Evolutionary conservation across 1,284 basidiomycete genomes (phyloP).

Genomic region (Chondrostereum purpureum): DNA sequence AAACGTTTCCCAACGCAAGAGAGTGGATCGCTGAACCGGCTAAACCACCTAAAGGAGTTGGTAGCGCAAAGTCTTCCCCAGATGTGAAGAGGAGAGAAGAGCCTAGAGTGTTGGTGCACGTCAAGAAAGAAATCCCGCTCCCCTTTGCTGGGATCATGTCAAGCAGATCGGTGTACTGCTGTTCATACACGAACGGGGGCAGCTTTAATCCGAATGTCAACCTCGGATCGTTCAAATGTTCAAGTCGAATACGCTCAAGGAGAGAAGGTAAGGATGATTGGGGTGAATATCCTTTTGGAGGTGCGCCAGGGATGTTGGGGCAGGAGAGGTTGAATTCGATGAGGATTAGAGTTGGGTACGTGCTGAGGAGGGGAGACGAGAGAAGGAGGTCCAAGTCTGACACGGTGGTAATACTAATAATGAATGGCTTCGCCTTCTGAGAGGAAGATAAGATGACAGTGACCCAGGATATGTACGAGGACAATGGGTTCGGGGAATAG

Average conservation of each 20-base stretch:
- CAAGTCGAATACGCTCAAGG: conserved; percentile 45
- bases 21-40: conserved; percentile 73
- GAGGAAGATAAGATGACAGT: conserved; percentile 37
- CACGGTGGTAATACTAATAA: conserved; percentile 69
- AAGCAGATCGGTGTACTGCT: conserved; percentile 56
- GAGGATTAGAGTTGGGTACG: conserved; percentile 39
- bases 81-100: conserved; percentile 50
- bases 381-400: conserved; percentile 51
- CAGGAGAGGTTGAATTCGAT: conserved; percentile 78
- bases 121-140: conserved; percentile 49
- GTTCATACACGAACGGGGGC: conserved; percentile 65
- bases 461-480: conserved; percentile 58
- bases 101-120: conserved; percentile 75
- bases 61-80: conserved; percentile 42
- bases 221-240: conserved; percentile 39
- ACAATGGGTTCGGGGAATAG: conserved; percentile 69
- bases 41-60: conserved; percentile 60
- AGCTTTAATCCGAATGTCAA: conserved; percentile 75
- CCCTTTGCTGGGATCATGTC: conserved; percentile 25
- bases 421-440: conserved; percentile 51
- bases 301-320: conserved; percentile 61
- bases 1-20: conserved; percentile 68
- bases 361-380: conserved; percentile 14
- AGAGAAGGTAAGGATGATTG: conserved; percentile 27
- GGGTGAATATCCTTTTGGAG: conserved; percentile 59